Evolutionary conservation across 192 early-diverging fungal genomes (phyloP).

Genomic region (Coemansia sp.): DNA sequence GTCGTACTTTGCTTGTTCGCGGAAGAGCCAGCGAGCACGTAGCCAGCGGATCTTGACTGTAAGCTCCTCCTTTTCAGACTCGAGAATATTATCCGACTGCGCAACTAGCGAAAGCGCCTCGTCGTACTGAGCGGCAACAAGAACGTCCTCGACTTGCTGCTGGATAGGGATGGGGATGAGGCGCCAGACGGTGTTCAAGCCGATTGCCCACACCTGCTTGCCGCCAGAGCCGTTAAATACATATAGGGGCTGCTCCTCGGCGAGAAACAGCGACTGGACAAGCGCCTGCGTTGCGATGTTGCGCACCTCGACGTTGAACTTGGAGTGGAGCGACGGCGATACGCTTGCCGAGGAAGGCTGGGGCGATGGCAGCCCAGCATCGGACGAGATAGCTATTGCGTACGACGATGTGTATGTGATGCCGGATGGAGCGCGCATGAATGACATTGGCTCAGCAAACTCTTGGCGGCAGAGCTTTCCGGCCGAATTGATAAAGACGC

Average conservation of each 20-base stretch:
- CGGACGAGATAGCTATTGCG: conserved; percentile 31
- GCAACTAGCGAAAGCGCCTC: conserved; percentile 75
- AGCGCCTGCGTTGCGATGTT: conserved; percentile 79
- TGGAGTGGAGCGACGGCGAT: not conserved
- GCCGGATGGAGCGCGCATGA: conserved; percentile 31
- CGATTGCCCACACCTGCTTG: conserved; percentile 72
- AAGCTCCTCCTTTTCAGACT: conserved; percentile 68
- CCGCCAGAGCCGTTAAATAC: conserved; percentile 65
- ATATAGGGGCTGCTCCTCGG: conserved; percentile 52
- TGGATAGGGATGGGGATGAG: conserved; percentile 57
- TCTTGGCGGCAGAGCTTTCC: conserved; percentile 52
- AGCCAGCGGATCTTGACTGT: conserved; percentile 62
- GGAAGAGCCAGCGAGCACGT: conserved; percentile 71
- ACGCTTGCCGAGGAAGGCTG: not conserved
- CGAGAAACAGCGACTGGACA: conserved; percentile 77
- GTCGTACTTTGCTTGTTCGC: conserved; percentile 60
- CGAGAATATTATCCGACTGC: conserved; percentile 70
- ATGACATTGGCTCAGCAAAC: conserved; percentile 41
- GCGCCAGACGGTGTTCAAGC: conserved; percentile 67
- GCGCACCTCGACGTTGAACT: conserved; percentile 74
- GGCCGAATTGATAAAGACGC: conserved; percentile 48
- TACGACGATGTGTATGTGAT: conserved; percentile 55
- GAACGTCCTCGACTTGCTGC: conserved; percentile 69
- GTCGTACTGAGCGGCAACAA: conserved; percentile 66
- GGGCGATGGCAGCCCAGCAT: conserved; percentile 3